phyloP scores from a whole-genome alignment of 208 protist genomes.

The Leishmania aethiopica region DNA sequence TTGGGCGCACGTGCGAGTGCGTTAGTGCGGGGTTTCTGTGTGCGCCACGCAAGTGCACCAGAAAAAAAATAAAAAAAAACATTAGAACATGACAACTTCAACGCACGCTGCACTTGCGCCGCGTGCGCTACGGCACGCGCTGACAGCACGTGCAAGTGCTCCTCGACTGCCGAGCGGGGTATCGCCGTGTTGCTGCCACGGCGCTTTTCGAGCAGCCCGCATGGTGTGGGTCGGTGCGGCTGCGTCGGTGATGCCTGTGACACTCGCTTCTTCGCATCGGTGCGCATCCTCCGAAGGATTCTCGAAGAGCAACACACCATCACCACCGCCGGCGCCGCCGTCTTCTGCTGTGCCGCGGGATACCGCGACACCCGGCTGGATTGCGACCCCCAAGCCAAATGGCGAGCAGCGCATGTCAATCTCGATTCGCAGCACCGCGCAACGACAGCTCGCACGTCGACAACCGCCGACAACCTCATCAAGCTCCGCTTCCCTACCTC shows the following conservation, averaged over 20 bases:
- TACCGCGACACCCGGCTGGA: slow-evolving; percentile 11
- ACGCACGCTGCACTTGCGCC: not conserved
- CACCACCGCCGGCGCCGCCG: not conserved
- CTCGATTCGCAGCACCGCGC: slow-evolving; percentile 53
- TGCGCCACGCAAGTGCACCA: too few species aligned
- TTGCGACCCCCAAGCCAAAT: slow-evolving; percentile 25
- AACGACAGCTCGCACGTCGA: slow-evolving; percentile 29
- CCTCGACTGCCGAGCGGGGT: not conserved
- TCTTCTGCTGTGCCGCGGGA: not conserved
- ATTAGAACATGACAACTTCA: not conserved
- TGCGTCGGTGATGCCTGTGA: not conserved
- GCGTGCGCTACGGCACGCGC: not conserved
- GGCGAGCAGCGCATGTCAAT: slow-evolving; percentile 61
- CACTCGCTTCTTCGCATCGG: not conserved
- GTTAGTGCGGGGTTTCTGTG: not conserved
- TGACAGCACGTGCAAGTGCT: not conserved
- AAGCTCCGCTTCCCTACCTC: not conserved
- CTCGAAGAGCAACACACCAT: not conserved
- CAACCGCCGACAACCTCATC: not conserved
- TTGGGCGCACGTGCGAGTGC: too few species aligned
- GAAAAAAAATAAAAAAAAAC: not conserved
- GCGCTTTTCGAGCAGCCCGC: not conserved
- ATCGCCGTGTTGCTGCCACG: not conserved
- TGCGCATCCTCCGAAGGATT: slow-evolving; percentile 1
- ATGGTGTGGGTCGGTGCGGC: not conserved